These are phyloP conservation scores for Alternaria angustiovoidea DNA, from an alignment of 2,329 filamentous ascomycete genomes.

Conservation along the genomic window DNA sequence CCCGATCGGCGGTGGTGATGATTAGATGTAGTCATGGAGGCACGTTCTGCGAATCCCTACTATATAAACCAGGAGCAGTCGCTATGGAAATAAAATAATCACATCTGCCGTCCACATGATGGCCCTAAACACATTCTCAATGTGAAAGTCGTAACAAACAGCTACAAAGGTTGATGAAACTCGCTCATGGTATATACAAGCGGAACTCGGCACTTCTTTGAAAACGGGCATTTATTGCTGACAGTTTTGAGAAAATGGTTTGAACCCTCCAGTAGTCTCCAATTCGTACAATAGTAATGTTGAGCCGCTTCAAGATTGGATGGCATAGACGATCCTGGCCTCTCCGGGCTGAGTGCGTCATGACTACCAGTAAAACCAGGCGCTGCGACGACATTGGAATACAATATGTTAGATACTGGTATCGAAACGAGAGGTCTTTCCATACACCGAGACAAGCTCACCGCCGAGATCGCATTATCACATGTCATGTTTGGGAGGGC, in stretches of 20 bases:
- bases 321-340: not conserved
- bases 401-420: not conserved
- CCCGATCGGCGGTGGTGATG: constrained; percentile 48
- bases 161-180: not conserved
- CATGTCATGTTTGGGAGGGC: not conserved
- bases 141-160: not conserved
- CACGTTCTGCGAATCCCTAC: not conserved
- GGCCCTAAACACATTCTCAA: not conserved
- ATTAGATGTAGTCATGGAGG: constrained; percentile 23
- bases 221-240: too few relatives aligned
- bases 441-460: not conserved
- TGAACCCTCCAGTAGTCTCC: not conserved
- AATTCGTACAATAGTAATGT: not conserved
- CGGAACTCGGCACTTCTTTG: not conserved
- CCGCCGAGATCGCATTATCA: not conserved
- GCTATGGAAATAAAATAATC: constrained; percentile 14
- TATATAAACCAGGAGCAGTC: not conserved
- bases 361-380: not conserved
- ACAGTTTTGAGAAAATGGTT: not conserved
- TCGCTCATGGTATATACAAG: not conserved
- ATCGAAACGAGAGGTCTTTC: not conserved
- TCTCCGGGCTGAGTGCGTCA: not conserved
- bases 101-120: not conserved
- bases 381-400: not conserved
- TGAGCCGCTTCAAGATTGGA: not conserved